These are phyloP conservation scores for Boletales sp. DNA, from an alignment of 768 basidiomycete genomes.

Conservation along the genomic window DNA sequence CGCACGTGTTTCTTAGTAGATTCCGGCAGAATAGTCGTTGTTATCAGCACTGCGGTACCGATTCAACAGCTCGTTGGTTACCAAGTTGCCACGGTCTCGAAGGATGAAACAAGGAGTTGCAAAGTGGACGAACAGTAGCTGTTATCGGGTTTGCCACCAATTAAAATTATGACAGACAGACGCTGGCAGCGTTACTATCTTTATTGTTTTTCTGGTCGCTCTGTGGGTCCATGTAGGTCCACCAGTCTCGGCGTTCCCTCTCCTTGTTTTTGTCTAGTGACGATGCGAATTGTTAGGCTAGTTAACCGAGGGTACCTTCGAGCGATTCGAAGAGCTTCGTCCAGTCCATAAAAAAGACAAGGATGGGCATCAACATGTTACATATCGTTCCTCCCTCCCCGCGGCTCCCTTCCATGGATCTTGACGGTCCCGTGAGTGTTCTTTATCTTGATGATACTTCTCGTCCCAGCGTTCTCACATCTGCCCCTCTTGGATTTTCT, in stretches of 20 bases:
- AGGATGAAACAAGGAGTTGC: conserved; percentile 12
- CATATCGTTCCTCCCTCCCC: neutral
- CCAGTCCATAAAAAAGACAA: conserved; percentile 15
- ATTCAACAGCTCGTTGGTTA: neutral
- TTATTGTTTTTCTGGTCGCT: conserved; percentile 16
- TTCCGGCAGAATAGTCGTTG: neutral
- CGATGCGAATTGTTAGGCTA: conserved; percentile 5
- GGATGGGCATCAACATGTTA: neutral
- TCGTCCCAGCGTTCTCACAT: neutral
- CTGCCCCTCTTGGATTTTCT: neutral
- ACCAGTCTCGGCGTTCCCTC: neutral
- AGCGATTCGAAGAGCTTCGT: neutral
- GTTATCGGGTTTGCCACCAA: neutral
- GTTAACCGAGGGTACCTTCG: conserved; percentile 3
- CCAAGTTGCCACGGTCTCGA: conserved; percentile 1
- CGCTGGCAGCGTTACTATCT: neutral
- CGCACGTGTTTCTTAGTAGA: neutral
- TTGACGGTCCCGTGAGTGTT: conserved; percentile 14
- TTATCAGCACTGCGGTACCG: neutral
- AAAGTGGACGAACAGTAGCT: neutral
- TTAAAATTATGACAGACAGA: neutral
- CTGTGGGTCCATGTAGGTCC: conserved; percentile 25
- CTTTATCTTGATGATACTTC: neutral
- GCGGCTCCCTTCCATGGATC: conserved; percentile 11
- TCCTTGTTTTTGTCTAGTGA: conserved; percentile 20